Evolutionary conservation across 2,329 filamentous ascomycete species (phyloP).

Genomic region (Paecilomyces sp.): DNA sequence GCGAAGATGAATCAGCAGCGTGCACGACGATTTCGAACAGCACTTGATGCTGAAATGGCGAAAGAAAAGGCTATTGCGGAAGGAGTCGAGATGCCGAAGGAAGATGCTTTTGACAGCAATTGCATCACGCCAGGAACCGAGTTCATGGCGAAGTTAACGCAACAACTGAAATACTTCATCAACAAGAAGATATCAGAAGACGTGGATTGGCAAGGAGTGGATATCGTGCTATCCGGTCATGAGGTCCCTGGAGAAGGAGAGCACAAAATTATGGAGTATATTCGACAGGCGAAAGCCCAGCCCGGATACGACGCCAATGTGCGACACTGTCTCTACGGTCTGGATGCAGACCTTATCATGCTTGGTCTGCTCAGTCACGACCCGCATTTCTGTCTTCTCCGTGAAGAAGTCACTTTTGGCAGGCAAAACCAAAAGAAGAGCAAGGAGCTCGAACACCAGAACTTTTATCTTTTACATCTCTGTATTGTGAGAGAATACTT

Average conservation of each 20-base stretch:
- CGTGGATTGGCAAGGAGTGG: conserved; percentile 92
- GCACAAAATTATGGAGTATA: conserved; percentile 99
- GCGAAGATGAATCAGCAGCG: conserved; percentile 99
- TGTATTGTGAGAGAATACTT: conserved; percentile 97
- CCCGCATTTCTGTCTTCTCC: conserved; percentile 92
- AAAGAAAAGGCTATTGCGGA: conserved; percentile 87
- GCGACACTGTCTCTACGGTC: conserved; percentile 91
- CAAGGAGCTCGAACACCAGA: conserved; percentile 96
- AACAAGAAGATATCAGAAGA: conserved; percentile 98
- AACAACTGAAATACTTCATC: conserved; percentile 95
- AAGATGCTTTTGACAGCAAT: conserved; percentile 96
- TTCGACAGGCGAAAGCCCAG: conserved; percentile 93
- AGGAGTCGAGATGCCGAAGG: conserved; percentile 87
- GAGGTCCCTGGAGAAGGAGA: conserved; percentile 97
- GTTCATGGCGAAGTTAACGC: conserved; percentile 94
- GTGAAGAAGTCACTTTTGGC: conserved; percentile 97
- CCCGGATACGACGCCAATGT: conserved; percentile 87
- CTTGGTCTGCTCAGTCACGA: conserved; percentile 93
- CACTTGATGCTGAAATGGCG: conserved; percentile 80
- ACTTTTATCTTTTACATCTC: conserved; percentile 94
- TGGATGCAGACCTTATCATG: conserved; percentile 98
- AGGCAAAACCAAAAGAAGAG: conserved; percentile 79
- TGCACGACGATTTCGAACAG: conserved; percentile 87
- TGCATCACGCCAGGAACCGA: conserved; percentile 94
- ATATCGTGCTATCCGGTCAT: conserved; percentile 92